phyloP scores from a whole-genome alignment of 768 basidiomycete species.

The Termitomyces heimii region DNA sequence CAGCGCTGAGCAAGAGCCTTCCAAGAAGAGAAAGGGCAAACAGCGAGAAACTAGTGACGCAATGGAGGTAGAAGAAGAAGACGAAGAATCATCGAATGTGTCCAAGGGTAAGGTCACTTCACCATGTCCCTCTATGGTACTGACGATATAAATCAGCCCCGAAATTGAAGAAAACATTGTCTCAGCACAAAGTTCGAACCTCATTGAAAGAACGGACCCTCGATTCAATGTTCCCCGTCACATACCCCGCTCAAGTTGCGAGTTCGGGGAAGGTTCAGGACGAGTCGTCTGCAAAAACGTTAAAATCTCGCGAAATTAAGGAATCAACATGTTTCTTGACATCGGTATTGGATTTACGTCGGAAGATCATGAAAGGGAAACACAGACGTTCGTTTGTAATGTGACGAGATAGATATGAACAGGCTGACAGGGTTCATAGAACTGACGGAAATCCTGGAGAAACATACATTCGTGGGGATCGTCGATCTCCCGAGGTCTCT shows the following conservation, averaged over 20 bases:
- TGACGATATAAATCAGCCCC: background rate
- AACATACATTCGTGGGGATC: constrained; percentile 90
- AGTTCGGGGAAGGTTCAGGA: constrained; percentile 13
- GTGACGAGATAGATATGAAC: background rate
- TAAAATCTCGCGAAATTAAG: constrained; percentile 48
- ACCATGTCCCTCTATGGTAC: background rate
- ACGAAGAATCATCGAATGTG: constrained; percentile 16
- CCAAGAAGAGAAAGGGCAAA: constrained; percentile 37
- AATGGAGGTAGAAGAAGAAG: constrained; percentile 20
- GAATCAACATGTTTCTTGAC: constrained; percentile 75
- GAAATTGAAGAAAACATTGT: constrained; percentile 43
- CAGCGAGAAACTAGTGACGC: constrained; percentile 21
- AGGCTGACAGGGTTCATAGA: constrained; percentile 36
- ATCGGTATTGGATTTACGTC: constrained; percentile 66
- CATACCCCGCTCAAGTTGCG: constrained; percentile 43
- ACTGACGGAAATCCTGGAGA: constrained; percentile 75
- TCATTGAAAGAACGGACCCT: constrained; percentile 84
- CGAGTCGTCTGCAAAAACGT: constrained; percentile 13
- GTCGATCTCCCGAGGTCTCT: constrained; percentile 71
- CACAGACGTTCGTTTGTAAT: constrained; percentile 55
- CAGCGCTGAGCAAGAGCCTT: constrained; percentile 19
- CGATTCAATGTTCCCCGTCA: constrained; percentile 88
- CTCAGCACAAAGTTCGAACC: constrained; percentile 91
- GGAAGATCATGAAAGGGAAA: constrained; percentile 48
- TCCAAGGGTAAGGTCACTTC: constrained; percentile 18